Evolutionary conservation across 805 yeast genomes (phyloP), one percentile per base, ranked within the genome.

Genomic region (Barnettozyma vustinii): DNA sequence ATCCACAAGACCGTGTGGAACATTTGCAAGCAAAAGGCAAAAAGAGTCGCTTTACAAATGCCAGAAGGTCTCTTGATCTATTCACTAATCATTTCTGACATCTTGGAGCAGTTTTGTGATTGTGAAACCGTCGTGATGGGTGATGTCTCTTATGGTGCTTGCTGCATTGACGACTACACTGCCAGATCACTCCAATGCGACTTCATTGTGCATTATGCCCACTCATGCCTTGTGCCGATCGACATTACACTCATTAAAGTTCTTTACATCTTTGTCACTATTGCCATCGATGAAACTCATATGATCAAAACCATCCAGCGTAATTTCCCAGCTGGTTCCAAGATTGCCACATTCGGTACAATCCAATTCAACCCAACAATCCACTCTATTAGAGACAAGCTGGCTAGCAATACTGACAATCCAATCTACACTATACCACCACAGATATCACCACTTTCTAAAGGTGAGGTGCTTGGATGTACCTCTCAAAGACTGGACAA

Each of bases 141-240:
- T 2, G 99, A 94, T 65, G 99, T 94, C 0, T 88, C 97, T 0
- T 94, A 94, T 61, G 99, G 99, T 40, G 99, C 99, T 0, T 94
- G 99, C 64, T 94, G 99, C 68, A 90, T 94, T 42, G 99, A 94
- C 64, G 99, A 94, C 62, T 94, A 75, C 63, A 91, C 99, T 0
- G 99, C 99, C 2, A 74, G 91, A 54, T 82, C 98, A 0, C 67
- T 94, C 25, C 96, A 87, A 44, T 94, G 99, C 68, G 99, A 94
- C 62, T 85, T 91, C 60, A 82, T 94, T 51, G 89, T 92, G 13
- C 99, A 94, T 68, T 94, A 94, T 67, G 99, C 99, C 1, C 99
- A 94, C 65, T 89, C 96, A 8, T 94, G 99, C 68, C 73, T 94
- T 42, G 97, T 94, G 1, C 99, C 99, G 2, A 87, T 94, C 26